phyloP scores from a whole-genome alignment of 1,284 basidiomycete species.

The Neonothopanus nambi region DNA sequence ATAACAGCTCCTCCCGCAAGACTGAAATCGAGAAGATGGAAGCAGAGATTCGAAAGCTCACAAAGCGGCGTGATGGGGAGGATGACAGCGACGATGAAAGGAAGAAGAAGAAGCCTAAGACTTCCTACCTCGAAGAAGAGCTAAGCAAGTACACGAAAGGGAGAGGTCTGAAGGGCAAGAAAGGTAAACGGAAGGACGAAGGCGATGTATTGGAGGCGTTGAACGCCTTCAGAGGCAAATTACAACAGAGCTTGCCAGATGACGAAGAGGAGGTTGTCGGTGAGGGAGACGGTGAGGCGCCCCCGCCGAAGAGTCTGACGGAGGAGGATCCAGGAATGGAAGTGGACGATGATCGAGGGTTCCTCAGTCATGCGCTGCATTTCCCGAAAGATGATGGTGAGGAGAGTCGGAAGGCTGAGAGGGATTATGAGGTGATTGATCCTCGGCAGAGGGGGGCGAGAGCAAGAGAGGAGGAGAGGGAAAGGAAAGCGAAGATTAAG shows the following conservation, averaged over 20 bases:
- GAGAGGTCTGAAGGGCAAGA: conserved; percentile 61
- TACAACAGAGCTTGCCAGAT: conserved; percentile 48
- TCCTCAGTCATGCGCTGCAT: conserved; percentile 74
- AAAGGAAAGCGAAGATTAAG: conserved; percentile 43
- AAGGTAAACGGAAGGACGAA: conserved; percentile 69
- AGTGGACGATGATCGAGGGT: conserved; percentile 80
- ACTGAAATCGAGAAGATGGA: conserved; percentile 88
- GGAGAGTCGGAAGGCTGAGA: conserved; percentile 77
- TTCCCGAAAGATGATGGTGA: conserved; percentile 81
- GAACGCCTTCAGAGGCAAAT: conserved; percentile 69
- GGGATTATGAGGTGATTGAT: conserved; percentile 90
- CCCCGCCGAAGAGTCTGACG: conserved; percentile 22
- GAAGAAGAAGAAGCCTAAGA: conserved; percentile 64
- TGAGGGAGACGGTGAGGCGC: conserved; percentile 31
- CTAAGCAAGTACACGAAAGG: conserved; percentile 76
- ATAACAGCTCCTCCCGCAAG: conserved; percentile 57
- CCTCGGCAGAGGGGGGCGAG: conserved; percentile 67
- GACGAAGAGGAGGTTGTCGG: conserved; percentile 37
- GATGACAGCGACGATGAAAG: conserved; percentile 66
- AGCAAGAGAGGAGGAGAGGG: conserved; percentile 73
- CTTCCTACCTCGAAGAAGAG: conserved; percentile 78
- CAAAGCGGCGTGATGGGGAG: conserved; percentile 51
- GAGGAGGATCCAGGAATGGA: conserved; percentile 64
- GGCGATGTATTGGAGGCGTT: conserved; percentile 75
- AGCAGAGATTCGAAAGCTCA: conserved; percentile 79